Evolutionary conservation across 1,139 yeast genomes (phyloP).

Genomic region (Yamadazyma epiphylla): DNA sequence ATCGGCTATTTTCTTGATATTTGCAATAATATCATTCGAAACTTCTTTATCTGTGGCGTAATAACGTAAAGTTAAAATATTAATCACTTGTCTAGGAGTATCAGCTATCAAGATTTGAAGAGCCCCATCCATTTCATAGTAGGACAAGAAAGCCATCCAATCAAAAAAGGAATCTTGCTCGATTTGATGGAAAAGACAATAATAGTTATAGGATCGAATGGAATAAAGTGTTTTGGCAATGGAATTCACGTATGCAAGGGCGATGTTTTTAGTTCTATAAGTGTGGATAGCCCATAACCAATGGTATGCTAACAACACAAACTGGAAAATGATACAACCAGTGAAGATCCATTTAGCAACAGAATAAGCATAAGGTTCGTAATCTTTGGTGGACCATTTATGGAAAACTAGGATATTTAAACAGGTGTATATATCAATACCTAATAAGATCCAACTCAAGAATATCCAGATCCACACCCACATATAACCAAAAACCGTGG

Average conservation of each 20-base stretch:
- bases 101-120: constrained; percentile 68
- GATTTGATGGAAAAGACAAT: constrained; percentile 69
- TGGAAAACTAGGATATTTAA: constrained; percentile 70
- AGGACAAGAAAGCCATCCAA: constrained; percentile 64
- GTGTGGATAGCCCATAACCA: constrained; percentile 57
- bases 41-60: constrained; percentile 47
- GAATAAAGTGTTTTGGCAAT: constrained; percentile 60
- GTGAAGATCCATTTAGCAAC: constrained; percentile 77
- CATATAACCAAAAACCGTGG: constrained; percentile 54
- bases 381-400: constrained; percentile 62
- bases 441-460: constrained; percentile 57
- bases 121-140: constrained; percentile 65
- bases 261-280: constrained; percentile 60
- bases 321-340: constrained; percentile 77
- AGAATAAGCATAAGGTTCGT: constrained; percentile 55
- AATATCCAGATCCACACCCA: constrained; percentile 48
- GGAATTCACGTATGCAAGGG: constrained; percentile 65
- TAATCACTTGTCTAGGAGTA: constrained; percentile 85
- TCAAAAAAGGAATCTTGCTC: constrained; percentile 65
- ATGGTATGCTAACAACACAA: constrained; percentile 56
- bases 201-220: constrained; percentile 55
- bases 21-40: constrained; percentile 43
- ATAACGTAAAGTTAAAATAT: constrained; percentile 65
- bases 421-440: constrained; percentile 77
- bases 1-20: constrained; percentile 57